Evolutionary conservation across 2,329 filamentous ascomycete genomes (phyloP).

Genomic region (Penicillium sp.): DNA sequence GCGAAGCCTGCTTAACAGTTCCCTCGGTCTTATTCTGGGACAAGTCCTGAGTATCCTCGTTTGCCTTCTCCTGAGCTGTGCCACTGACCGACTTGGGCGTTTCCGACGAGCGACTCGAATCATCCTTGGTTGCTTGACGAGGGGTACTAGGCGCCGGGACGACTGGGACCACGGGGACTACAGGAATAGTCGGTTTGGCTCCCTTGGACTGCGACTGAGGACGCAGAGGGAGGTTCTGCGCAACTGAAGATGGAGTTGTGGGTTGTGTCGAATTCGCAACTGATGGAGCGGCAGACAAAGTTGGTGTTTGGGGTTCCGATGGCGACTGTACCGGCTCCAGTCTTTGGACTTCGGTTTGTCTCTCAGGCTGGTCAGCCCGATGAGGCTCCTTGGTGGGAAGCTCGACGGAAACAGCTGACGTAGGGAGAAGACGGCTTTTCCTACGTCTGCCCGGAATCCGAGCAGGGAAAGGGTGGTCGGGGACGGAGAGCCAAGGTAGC

Average conservation of each 20-base stretch:
- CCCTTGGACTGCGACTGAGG: constrained; percentile 27
- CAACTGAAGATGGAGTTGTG: constrained; percentile 48
- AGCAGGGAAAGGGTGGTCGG: constrained; percentile 47
- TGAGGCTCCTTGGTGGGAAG: constrained; percentile 50
- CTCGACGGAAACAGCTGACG: constrained; percentile 41
- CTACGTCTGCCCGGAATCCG: constrained; percentile 43
- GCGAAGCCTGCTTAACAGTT: too few species aligned
- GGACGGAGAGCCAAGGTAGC: constrained; percentile 55
- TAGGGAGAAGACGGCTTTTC: constrained; percentile 30
- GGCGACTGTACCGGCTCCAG: too few species aligned
- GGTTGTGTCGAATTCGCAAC: constrained; percentile 47
- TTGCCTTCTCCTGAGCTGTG: too few species aligned
- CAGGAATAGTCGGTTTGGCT: constrained; percentile 34
- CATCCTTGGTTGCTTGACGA: too few species aligned
- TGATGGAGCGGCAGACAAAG: constrained; percentile 53
- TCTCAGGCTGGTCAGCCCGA: too few species aligned
- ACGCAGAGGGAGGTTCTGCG: too few species aligned
- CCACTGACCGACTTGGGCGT: too few species aligned
- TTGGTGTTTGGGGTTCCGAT: constrained; percentile 49
- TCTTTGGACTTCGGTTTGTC: constrained; percentile 25
- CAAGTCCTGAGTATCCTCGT: too few species aligned
- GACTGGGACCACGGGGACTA: constrained; percentile 33
- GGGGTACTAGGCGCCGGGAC: too few species aligned
- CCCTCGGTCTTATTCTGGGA: too few species aligned
- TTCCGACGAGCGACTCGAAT: too few species aligned